Conservation (phyloP, 202 grass and related monocot species). For the Bolboschoenoplectus hybrid region DNA sequence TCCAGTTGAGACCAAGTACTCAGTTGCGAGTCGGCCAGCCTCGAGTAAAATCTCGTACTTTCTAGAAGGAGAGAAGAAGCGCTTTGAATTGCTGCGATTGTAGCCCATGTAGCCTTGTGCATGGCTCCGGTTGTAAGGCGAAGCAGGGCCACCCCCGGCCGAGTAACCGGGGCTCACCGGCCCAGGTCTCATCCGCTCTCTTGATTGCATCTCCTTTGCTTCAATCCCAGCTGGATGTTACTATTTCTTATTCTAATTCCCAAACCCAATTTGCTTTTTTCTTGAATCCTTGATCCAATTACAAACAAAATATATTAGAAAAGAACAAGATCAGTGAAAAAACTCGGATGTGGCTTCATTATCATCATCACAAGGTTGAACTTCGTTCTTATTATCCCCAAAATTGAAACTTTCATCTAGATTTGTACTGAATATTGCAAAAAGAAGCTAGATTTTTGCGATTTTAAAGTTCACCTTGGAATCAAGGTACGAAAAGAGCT, state of each 20-base stretch:
- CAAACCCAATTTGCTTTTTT: conserved; percentile 18
- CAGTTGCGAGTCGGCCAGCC: conserved; percentile 88
- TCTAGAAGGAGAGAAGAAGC: conserved; percentile 35
- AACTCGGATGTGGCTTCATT: background rate
- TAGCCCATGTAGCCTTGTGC: conserved; percentile 40
- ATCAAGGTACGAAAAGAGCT: background rate
- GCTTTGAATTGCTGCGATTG: conserved; percentile 36
- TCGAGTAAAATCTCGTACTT: conserved; percentile 86
- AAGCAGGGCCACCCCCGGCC: conserved; percentile 46
- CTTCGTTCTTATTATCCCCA: conserved; percentile 1
- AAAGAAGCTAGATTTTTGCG: conserved; percentile 1
- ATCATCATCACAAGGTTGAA: background rate
- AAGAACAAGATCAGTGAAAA: background rate
- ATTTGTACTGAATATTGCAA: conserved; percentile 9
- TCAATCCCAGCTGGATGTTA: conserved; percentile 3
- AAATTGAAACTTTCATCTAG: conserved; percentile 24
- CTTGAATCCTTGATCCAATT: conserved; percentile 30
- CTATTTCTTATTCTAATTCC: conserved; percentile 6
- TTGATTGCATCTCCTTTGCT: conserved; percentile 39
- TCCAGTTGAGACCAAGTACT: conserved; percentile 85
- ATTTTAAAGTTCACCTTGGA: conserved; percentile 31
- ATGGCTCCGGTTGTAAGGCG: conserved; percentile 35
- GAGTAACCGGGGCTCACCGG: conserved; percentile 42
- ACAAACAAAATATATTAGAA: background rate
- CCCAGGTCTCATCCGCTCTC: conserved; percentile 39